These are phyloP conservation scores for Hypoxylon rubiginosum DNA, from an alignment of 2,329 filamentous ascomycete species.

Conservation along the genomic window DNA sequence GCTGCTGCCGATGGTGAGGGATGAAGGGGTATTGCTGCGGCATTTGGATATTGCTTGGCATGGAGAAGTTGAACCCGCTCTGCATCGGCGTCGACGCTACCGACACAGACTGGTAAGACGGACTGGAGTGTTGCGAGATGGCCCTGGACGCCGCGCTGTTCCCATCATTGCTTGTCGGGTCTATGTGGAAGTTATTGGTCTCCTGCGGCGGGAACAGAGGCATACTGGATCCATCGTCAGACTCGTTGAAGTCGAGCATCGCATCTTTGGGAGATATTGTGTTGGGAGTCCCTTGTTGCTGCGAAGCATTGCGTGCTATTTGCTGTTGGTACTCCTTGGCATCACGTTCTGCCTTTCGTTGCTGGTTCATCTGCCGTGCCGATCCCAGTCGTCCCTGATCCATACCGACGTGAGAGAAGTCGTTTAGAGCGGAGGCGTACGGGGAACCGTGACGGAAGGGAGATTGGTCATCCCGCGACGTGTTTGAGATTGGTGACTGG, in stretches of 20 bases:
- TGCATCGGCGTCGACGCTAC: constrained; percentile 49
- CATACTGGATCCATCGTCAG: constrained; percentile 76
- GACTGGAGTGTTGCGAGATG: constrained; percentile 46
- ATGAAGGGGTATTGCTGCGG: constrained; percentile 53
- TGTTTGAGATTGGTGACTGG: constrained; percentile 63
- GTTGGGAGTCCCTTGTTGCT: constrained; percentile 70
- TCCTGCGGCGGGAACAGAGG: constrained; percentile 79
- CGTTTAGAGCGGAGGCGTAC: constrained; percentile 62
- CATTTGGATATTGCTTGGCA: constrained; percentile 55
- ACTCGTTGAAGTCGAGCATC: constrained; percentile 84
- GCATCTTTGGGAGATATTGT: constrained; percentile 97
- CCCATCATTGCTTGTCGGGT: constrained; percentile 42
- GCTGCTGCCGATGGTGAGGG: constrained; percentile 53
- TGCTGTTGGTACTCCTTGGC: constrained; percentile 61
- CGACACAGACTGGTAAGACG: constrained; percentile 46
- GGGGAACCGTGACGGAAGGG: constrained; percentile 83
- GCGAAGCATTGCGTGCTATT: constrained; percentile 54
- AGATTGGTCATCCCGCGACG: constrained; percentile 78
- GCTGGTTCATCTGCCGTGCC: constrained; percentile 71
- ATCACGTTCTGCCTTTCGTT: constrained; percentile 72
- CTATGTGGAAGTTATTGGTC: constrained; percentile 58
- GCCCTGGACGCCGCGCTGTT: constrained; percentile 37
- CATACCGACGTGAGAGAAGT: constrained; percentile 58
- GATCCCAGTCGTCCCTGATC: constrained; percentile 62
- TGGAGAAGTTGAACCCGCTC: constrained; percentile 52